Evolutionary conservation across 495 filamentous ascomycete genomes (phyloP).

Genomic region (Penicillium fimorum): DNA sequence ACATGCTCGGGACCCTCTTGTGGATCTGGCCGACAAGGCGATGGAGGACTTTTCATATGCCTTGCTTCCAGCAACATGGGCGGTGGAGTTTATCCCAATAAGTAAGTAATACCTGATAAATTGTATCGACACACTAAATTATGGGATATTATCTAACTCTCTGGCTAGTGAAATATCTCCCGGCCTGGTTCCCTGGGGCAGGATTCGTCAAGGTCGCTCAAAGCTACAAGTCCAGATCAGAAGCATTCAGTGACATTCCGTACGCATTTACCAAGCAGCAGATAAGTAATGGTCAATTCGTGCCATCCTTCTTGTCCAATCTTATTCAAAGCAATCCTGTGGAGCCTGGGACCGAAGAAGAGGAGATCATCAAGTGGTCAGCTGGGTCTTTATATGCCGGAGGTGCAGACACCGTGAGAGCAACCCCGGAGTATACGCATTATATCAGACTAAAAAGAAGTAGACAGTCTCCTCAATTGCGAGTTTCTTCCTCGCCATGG

Average conservation of each 20-base stretch:
- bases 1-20: constrained; percentile 40
- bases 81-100: constrained; percentile 45
- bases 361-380: constrained; percentile 41
- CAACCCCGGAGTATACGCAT: background rate
- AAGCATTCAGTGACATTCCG: constrained; percentile 30
- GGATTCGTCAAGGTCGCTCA: constrained; percentile 40
- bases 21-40: constrained; percentile 38
- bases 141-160: background rate
- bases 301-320: constrained; percentile 39
- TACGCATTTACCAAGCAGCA: constrained; percentile 47
- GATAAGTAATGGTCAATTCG: constrained; percentile 31
- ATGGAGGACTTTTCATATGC: constrained; percentile 46
- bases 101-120: constrained; percentile 7
- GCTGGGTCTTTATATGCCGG: constrained; percentile 55
- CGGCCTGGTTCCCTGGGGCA: constrained; percentile 51
- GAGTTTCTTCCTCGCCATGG: constrained; percentile 48
- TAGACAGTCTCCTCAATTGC: constrained; percentile 31
- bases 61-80: constrained; percentile 41
- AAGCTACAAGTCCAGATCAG: constrained; percentile 26
- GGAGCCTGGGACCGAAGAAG: constrained; percentile 25
- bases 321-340: constrained; percentile 27
- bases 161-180: constrained; percentile 38
- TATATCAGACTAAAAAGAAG: background rate
- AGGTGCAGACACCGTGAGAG: constrained; percentile 52
- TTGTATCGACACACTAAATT: too few relatives aligned